These are phyloP conservation scores for Xylariales sp. DNA, from an alignment of 2,329 filamentous ascomycete species.

Conservation along the genomic window DNA sequence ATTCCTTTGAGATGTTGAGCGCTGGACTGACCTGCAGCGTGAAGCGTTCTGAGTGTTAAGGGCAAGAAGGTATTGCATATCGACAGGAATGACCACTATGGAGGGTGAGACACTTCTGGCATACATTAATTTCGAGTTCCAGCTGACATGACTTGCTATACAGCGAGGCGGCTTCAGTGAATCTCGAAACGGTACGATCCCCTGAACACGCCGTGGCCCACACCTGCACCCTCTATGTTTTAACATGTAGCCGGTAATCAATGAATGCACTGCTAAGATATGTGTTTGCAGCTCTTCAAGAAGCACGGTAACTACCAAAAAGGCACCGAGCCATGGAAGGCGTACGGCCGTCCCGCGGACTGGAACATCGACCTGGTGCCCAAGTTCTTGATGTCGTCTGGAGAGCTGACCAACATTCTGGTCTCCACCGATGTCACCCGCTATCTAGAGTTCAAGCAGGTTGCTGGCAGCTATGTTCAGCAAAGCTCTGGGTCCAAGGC, in stretches of 20 bases:
- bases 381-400: conserved; percentile 97
- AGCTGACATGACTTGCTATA: conserved; percentile 15
- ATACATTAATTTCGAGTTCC: conserved; percentile 13
- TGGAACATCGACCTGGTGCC: conserved; percentile 99
- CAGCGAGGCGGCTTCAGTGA: conserved; percentile 92
- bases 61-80: conserved; percentile 99
- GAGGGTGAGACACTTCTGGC: conserved; percentile 69
- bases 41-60: conserved; percentile 91
- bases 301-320: conserved; percentile 80
- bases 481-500: conserved; percentile 78
- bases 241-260: background rate
- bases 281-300: conserved; percentile 73
- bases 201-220: no score
- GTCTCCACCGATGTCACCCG: conserved; percentile 89
- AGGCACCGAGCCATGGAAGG: conserved; percentile 93
- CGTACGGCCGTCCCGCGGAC: conserved; percentile 93
- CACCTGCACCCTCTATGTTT: conserved; percentile 9
- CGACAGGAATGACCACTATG: conserved; percentile 97
- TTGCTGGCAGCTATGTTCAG: conserved; percentile 94
- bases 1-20: background rate
- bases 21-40: conserved; percentile 10
- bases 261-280: conserved; percentile 4
- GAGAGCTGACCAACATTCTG: conserved; percentile 97
- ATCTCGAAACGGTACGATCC: conserved; percentile 78
- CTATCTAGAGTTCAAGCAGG: conserved; percentile 90